These are phyloP conservation scores for Drechslera avenae DNA, from an alignment of 2,329 filamentous ascomycete genomes.

Conservation along the genomic window DNA sequence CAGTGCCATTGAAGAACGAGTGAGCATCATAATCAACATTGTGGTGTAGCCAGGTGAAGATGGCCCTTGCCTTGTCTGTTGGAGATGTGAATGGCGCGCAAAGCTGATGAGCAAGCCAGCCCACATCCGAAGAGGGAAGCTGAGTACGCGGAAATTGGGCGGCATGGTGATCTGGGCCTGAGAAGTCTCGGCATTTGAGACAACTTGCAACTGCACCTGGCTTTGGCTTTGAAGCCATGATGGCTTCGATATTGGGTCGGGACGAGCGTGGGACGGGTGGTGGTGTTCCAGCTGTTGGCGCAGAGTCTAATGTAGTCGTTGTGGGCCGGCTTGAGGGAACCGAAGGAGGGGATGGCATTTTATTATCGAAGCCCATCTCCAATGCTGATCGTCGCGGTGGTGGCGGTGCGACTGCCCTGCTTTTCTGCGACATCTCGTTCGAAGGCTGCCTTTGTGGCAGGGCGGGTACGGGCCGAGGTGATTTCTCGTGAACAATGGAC, in stretches of 20 bases:
- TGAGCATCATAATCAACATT: slow-evolving; percentile 86
- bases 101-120: slow-evolving; percentile 76
- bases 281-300: slow-evolving; percentile 34
- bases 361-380: slow-evolving; percentile 54
- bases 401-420: slow-evolving; percentile 36
- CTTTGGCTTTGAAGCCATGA: slow-evolving; percentile 54
- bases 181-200: slow-evolving; percentile 86
- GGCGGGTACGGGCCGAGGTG: slow-evolving; percentile 20
- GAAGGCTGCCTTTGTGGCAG: slow-evolving; percentile 21
- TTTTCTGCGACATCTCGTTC: slow-evolving; percentile 14
- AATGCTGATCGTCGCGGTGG: slow-evolving; percentile 54
- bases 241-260: slow-evolving; percentile 62
- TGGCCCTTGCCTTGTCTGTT: slow-evolving; percentile 89
- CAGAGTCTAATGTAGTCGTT: slow-evolving; percentile 7
- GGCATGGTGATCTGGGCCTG: slow-evolving; percentile 76
- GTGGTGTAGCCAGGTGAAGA: slow-evolving; percentile 95
- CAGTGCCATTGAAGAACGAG: slow-evolving; percentile 74
- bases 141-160: slow-evolving; percentile 74
- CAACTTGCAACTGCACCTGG: slow-evolving; percentile 56
- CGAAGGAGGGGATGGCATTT: slow-evolving; percentile 40
- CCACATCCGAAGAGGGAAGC: slow-evolving; percentile 71
- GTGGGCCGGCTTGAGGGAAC: slow-evolving; percentile 35
- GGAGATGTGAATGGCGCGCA: slow-evolving; percentile 78
- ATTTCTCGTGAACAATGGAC: slow-evolving; percentile 13
- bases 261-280: slow-evolving; percentile 61